A percentile compares a stretch with the other conserved stretches of the same genome.
phyloP scores from a whole-genome alignment of 2,329 filamentous ascomycete species.

The Simplicillium aogashimaense region DNA sequence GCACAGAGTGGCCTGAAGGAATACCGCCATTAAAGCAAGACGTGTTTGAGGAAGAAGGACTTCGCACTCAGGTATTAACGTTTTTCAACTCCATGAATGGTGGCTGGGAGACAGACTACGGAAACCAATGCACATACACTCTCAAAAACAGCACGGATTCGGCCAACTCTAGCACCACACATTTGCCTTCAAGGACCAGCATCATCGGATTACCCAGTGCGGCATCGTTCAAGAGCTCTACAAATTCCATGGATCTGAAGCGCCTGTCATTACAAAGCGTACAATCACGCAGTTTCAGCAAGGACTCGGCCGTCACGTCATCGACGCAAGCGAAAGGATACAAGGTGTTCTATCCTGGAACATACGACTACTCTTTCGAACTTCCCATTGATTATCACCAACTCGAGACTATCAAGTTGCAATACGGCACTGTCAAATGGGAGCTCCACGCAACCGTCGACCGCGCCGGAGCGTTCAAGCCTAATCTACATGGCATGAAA shows the following conservation, averaged over 20 bases:
- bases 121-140: constrained; percentile 50
- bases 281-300: constrained; percentile 76
- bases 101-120: constrained; percentile 50
- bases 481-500: constrained; percentile 72
- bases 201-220: constrained; percentile 10
- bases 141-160: constrained; percentile 27
- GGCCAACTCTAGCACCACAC: constrained; percentile 24
- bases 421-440: constrained; percentile 80
- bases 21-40: constrained; percentile 83
- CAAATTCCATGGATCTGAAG: constrained; percentile 43
- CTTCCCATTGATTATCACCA: constrained; percentile 81
- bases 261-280: constrained; percentile 70
- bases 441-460: constrained; percentile 79
- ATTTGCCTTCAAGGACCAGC: constrained; percentile 13
- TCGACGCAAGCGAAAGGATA: constrained; percentile 59
- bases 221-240: constrained; percentile 14
- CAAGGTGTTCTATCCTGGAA: constrained; percentile 71
- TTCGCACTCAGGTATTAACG: constrained; percentile 80
- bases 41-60: constrained; percentile 70
- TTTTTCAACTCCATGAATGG: constrained; percentile 78
- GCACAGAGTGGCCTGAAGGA: constrained; percentile 94
- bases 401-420: constrained; percentile 79
- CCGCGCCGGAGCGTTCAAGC: constrained; percentile 79
- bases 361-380: constrained; percentile 66
- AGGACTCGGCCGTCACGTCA: constrained; percentile 60